A percentile compares a stretch with the other conserved stretches of the same genome.
Evolutionary conservation across 768 basidiomycete genomes (phyloP).

Genomic region (Leccinellum luteum): DNA sequence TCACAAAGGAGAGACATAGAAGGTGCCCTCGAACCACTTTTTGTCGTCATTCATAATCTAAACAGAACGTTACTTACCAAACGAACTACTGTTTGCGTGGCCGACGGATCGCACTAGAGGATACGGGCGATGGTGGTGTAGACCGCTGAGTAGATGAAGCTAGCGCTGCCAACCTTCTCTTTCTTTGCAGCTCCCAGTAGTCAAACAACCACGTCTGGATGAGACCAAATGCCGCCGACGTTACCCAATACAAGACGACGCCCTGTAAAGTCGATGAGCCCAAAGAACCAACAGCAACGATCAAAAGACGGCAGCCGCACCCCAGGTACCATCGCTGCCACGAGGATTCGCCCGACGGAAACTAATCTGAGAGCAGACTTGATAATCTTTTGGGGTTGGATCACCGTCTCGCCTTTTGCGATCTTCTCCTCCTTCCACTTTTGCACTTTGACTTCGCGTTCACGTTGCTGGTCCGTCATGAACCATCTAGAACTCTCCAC

Average conservation of each 20-base stretch:
- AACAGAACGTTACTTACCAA: slow-evolving; percentile 18
- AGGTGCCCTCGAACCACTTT: slow-evolving; percentile 73
- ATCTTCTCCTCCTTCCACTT: slow-evolving; percentile 44
- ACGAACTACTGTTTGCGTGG: slow-evolving; percentile 15
- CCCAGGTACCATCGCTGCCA: slow-evolving; percentile 69
- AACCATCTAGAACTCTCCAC: slow-evolving; percentile 79
- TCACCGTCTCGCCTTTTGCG: slow-evolving; percentile 42
- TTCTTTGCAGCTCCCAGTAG: slow-evolving; percentile 52
- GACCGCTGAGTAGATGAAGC: not conserved
- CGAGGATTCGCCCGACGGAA: slow-evolving; percentile 63
- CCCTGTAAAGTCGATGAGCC: slow-evolving; percentile 36
- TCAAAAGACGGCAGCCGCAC: slow-evolving; percentile 37
- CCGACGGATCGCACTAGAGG: not conserved
- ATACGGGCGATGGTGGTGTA: not conserved
- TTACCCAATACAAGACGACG: slow-evolving; percentile 72
- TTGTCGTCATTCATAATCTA: slow-evolving; percentile 60
- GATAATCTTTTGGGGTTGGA: slow-evolving; percentile 48
- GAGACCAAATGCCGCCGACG: slow-evolving; percentile 72
- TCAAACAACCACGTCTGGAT: slow-evolving; percentile 74
- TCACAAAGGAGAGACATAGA: slow-evolving; percentile 22
- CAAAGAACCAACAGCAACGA: not conserved
- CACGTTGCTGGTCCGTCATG: slow-evolving; percentile 54
- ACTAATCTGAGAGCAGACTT: slow-evolving; percentile 54
- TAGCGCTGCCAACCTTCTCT: slow-evolving; percentile 15
- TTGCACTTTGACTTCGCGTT: slow-evolving; percentile 47